These are phyloP conservation scores for Apiotrichum siamense DNA, from an alignment of 1,284 basidiomycete genomes.

Conservation along the genomic window DNA sequence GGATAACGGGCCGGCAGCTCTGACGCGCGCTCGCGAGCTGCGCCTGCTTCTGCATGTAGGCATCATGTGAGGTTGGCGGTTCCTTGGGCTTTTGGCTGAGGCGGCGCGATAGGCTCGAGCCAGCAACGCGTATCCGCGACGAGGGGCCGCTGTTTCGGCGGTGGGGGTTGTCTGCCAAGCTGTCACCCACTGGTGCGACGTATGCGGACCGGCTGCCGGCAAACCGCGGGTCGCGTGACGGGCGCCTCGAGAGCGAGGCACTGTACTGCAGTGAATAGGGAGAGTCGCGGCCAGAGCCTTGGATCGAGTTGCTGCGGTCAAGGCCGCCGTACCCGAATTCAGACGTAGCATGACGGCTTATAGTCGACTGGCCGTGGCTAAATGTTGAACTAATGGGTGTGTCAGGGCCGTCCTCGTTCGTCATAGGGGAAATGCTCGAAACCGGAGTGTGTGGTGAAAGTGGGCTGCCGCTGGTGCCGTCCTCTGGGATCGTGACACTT, in stretches of 20 bases:
- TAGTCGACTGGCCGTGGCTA: background rate
- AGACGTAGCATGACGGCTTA: background rate
- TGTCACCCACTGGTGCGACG: constrained; percentile 6
- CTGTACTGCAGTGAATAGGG: background rate
- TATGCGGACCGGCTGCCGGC: constrained; percentile 1
- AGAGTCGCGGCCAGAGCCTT: too few species aligned
- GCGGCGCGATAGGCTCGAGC: constrained; percentile 9
- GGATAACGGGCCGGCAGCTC: constrained; percentile 28
- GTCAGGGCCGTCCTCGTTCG: background rate
- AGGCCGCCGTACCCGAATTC: background rate
- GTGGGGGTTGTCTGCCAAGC: background rate
- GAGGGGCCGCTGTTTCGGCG: background rate
- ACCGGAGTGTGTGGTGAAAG: background rate
- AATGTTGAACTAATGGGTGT: background rate
- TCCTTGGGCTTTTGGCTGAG: constrained; percentile 15
- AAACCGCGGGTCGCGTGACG: background rate
- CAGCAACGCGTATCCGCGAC: background rate
- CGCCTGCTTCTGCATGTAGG: constrained; percentile 27
- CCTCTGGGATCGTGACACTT: background rate
- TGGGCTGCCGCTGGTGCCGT: background rate
- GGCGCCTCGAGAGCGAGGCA: background rate
- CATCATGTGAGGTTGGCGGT: constrained; percentile 35
- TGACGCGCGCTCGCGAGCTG: constrained; percentile 24
- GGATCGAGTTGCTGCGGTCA: background rate
- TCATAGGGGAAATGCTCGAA: background rate